Evolutionary conservation across 108 stramenopile species (phyloP), one percentile per base, ranked within the genome.

Genomic region (Parietichytrium sp.): DNA sequence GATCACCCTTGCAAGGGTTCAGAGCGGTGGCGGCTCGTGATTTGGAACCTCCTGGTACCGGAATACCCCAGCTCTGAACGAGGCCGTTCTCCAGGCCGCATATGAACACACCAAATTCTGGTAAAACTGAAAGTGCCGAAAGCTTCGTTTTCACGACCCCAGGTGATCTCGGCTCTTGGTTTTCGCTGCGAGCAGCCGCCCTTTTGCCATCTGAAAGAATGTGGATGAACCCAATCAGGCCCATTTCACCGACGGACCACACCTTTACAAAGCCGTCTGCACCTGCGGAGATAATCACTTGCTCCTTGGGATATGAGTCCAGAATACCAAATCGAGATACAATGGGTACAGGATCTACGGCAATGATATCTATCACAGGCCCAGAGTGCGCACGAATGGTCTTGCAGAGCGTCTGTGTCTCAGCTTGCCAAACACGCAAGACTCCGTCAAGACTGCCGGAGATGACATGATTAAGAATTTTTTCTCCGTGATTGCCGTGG

Each of bases 351-450:
- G 61, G 61, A 38, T 31, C 33, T n/a, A 72, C 6, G 20, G 38
- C 36, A 27, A n/a, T 15, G n/a, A 72, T 25, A 1, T 3, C 15
- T 25, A 33, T 16, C 10, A 72, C 42, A 10, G 61, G 61, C 2
- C 61, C 61, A 15, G 61, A 72, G 2, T 72, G 61, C 3, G 61
- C 61, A 0, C 45, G 33, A 25, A 72, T 42, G 10, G 61, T 72
- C 0, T 6, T 7, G 61, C 6, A n/a, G 38, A 72, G 29, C 10
- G 1, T 27, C 38, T 33, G 23, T 6, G 33, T 42, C 45, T 72
- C 61, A n/a, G 45, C 61, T 10, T 27, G 36, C 61, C 61, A 72
- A 33, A 72, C 45, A 42, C 45, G 61, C 61, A 72, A 72, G 61
- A 6, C 4, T n/a, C 61, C 61, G 12, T 72, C 61, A 25, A 38